phyloP scores from a whole-genome alignment of 1,284 basidiomycete species.

The Ganoderma boninense region DNA sequence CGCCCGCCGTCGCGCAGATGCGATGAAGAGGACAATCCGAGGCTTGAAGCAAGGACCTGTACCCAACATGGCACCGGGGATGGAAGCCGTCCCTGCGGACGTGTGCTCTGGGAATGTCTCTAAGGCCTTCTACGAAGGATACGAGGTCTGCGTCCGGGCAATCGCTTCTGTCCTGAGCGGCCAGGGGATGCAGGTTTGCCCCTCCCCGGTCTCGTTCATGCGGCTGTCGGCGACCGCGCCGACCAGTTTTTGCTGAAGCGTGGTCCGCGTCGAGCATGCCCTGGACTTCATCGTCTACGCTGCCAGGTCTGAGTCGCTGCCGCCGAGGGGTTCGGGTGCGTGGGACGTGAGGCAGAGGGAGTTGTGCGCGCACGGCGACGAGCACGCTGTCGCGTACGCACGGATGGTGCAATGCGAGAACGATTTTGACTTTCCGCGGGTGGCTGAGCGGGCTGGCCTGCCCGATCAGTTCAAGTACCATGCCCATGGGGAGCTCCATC shows the following conservation, averaged over 20 bases:
- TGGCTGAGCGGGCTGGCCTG: neutral
- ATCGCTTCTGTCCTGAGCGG: neutral
- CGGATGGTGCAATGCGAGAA: neutral
- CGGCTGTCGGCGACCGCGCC: neutral
- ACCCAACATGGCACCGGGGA: neutral
- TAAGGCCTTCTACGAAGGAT: slow-evolving; percentile 11
- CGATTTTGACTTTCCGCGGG: neutral
- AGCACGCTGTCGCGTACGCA: neutral
- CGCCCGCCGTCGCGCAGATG: slow-evolving; percentile 3
- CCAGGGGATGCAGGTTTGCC: neutral
- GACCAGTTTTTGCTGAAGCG: neutral
- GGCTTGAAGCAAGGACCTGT: neutral
- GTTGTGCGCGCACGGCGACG: neutral
- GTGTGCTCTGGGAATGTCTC: neutral
- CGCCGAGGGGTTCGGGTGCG: neutral
- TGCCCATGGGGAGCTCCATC: neutral
- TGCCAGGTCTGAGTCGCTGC: neutral
- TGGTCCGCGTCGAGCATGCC: neutral
- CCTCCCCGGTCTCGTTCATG: neutral
- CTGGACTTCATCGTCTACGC: neutral
- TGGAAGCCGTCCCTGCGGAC: neutral
- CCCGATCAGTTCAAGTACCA: neutral
- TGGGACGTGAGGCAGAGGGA: neutral
- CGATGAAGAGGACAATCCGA: neutral
- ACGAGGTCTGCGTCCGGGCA: slow-evolving; percentile 4